Evolutionary conservation across 2,329 filamentous ascomycete genomes (phyloP).

Genomic region (Gnomoniopsis smithogilvyi): DNA sequence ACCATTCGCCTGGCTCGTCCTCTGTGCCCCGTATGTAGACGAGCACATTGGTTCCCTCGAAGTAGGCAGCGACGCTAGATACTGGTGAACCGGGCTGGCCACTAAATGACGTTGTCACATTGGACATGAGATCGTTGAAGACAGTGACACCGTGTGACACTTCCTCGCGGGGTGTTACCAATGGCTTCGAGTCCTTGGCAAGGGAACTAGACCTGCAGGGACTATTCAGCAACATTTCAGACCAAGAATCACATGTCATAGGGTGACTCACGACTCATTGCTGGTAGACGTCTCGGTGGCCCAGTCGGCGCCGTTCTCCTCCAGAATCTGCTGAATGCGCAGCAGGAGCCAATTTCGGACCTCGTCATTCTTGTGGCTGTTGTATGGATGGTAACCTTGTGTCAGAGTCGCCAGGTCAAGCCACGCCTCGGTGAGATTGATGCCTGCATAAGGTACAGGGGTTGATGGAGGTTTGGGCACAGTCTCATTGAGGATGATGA

Average conservation of each 20-base stretch:
- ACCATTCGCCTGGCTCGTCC: constrained; percentile 72
- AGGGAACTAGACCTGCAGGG: constrained; percentile 5
- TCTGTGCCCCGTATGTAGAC: constrained; percentile 84
- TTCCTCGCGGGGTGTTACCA: background rate
- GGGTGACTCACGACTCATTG: constrained; percentile 19
- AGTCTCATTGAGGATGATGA: constrained; percentile 71
- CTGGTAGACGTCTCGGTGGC: constrained; percentile 33
- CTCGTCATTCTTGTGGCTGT: constrained; percentile 77
- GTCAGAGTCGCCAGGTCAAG: constrained; percentile 75
- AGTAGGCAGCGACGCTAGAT: constrained; percentile 61
- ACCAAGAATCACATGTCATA: background rate
- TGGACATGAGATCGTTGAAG: constrained; percentile 76
- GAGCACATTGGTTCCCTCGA: constrained; percentile 89
- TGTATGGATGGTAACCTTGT: constrained; percentile 79
- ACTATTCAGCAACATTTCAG: background rate
- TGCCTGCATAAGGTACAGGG: constrained; percentile 49
- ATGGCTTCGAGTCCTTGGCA: background rate
- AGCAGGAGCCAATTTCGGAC: constrained; percentile 73
- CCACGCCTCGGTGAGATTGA: constrained; percentile 87
- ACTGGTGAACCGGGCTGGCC: constrained; percentile 40
- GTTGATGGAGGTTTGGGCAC: constrained; percentile 65
- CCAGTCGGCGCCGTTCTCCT: constrained; percentile 53
- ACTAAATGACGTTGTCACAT: constrained; percentile 55
- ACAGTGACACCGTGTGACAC: constrained; percentile 52
- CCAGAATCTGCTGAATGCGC: constrained; percentile 68